A percentile compares a stretch with the other conserved stretches of the same genome.
Conservation (phyloP, 345 rosid genomes). For the Acer saccharum region DNA sequence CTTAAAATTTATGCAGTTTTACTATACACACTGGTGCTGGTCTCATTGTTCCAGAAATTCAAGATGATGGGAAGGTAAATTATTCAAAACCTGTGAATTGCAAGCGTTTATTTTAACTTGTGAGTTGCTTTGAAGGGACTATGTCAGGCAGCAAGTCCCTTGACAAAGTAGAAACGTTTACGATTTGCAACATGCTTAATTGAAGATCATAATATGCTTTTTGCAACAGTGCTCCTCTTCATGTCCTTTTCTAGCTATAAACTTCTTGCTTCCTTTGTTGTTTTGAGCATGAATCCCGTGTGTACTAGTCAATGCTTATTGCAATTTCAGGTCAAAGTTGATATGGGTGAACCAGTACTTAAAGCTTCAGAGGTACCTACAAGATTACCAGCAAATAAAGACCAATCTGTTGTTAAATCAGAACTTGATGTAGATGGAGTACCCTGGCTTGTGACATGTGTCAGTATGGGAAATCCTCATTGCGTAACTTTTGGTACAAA, state of each 20-base stretch:
- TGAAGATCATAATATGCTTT: background rate
- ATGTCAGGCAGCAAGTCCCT: background rate
- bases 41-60: constrained; percentile 86
- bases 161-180: background rate
- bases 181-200: too few relatives aligned
- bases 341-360: constrained; percentile 91
- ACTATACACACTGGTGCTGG: constrained; percentile 94
- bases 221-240: background rate
- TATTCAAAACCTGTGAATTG: background rate
- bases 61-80: constrained; percentile 69
- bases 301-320: constrained; percentile 19
- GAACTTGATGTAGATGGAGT: constrained; percentile 77
- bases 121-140: background rate
- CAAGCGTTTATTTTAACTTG: background rate
- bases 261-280: background rate
- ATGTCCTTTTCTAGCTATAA: background rate
- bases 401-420: constrained; percentile 58
- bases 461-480: constrained; percentile 99
- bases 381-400: constrained; percentile 61
- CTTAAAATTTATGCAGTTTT: constrained; percentile 47
- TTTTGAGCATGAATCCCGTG: background rate
- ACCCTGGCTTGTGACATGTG: constrained; percentile 92
- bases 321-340: constrained; percentile 78
- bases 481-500: constrained; percentile 77
- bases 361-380: constrained; percentile 86